These are phyloP conservation scores for Schoenoplectus triqueter DNA, from an alignment of 202 grass and related monocot species.

Conservation along the genomic window DNA sequence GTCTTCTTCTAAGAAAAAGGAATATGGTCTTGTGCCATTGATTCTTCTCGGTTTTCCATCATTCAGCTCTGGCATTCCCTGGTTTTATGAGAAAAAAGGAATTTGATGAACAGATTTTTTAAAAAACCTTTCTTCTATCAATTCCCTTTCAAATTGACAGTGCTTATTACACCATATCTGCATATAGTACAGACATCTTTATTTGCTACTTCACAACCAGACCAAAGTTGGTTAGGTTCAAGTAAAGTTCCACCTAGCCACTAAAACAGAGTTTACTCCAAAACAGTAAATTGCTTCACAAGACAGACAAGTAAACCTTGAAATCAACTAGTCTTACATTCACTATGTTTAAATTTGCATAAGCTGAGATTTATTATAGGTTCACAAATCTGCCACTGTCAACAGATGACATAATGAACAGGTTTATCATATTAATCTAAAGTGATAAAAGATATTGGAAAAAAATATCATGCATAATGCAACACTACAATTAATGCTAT, in stretches of 20 bases:
- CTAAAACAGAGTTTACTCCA: neutral
- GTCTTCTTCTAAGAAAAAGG: constrained; percentile 88
- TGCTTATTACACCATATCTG: neutral
- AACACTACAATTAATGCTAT: neutral
- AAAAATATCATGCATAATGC: neutral
- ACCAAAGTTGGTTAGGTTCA: neutral
- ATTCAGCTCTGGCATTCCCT: constrained; percentile 84
- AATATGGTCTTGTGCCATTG: constrained; percentile 79
- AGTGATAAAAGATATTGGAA: neutral
- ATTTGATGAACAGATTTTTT: neutral
- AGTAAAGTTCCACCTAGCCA: neutral
- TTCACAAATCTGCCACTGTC: neutral
- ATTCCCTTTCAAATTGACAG: constrained; percentile 4
- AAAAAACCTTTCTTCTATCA: neutral
- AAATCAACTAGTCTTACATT: constrained; percentile 1
- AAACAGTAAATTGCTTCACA: neutral
- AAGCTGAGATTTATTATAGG: neutral
- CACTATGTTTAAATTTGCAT: neutral
- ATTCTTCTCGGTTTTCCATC: constrained; percentile 88
- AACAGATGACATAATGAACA: neutral
- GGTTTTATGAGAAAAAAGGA: neutral
- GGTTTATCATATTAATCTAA: neutral
- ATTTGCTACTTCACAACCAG: neutral
- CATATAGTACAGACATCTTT: neutral
- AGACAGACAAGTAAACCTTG: neutral